These are phyloP conservation scores for Urtica urens DNA, from an alignment of 306 rosid genomes.

Conservation along the genomic window DNA sequence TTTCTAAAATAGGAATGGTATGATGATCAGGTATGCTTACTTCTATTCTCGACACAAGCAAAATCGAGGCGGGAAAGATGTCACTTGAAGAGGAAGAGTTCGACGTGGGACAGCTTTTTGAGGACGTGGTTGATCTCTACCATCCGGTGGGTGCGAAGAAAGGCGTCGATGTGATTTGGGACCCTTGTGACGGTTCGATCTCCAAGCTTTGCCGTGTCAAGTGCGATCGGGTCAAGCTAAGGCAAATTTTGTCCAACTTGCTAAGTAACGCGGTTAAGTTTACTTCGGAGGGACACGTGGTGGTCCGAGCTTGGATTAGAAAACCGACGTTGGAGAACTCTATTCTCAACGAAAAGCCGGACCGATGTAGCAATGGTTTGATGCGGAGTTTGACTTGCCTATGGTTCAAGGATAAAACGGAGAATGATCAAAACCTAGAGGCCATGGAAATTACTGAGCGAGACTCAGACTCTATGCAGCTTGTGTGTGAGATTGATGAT, in stretches of 20 bases:
- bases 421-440: conserved; percentile 15
- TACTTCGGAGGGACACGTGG: conserved; percentile 51
- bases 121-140: conserved; percentile 62
- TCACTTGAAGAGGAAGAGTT: conserved; percentile 66
- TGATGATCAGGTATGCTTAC: conserved; percentile 43
- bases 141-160: conserved; percentile 53
- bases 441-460: conserved; percentile 15
- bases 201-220: conserved; percentile 36
- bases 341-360: conserved; percentile 23
- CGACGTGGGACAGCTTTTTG: conserved; percentile 48
- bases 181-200: conserved; percentile 58
- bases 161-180: conserved; percentile 60
- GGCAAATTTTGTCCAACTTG: conserved; percentile 59
- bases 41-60: conserved; percentile 74
- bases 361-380: neutral
- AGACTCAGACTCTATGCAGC: conserved; percentile 32
- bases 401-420: conserved; percentile 22
- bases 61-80: conserved; percentile 78
- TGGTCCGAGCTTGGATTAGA: conserved; percentile 47
- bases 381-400: conserved; percentile 20
- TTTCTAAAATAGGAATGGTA: no score
- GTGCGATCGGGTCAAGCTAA: conserved; percentile 72
- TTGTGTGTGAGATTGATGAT: conserved; percentile 76
- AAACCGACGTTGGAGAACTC: conserved; percentile 26
- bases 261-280: conserved; percentile 74